Evolutionary conservation across 2,329 filamentous ascomycete species (phyloP).

Genomic region (Exserohilum turcica): DNA sequence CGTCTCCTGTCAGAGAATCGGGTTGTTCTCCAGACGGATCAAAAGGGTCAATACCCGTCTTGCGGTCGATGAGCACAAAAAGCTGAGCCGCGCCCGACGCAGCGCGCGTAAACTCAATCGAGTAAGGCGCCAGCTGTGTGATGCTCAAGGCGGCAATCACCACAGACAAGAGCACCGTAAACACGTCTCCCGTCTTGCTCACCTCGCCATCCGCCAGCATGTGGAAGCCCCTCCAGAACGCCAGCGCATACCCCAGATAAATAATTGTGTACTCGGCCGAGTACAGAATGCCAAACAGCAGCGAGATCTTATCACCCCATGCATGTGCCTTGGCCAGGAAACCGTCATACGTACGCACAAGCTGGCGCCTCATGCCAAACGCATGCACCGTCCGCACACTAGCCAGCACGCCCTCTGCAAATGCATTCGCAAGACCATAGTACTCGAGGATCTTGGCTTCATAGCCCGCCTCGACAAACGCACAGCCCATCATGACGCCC

Average conservation of each 20-base stretch:
- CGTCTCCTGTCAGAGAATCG: conserved; percentile 35
- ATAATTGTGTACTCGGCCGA: conserved; percentile 69
- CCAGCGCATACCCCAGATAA: conserved; percentile 67
- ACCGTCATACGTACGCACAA: conserved; percentile 63
- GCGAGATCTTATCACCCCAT: conserved; percentile 62
- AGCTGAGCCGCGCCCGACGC: conserved; percentile 19
- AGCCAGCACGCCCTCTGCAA: conserved; percentile 15
- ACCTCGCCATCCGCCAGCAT: conserved; percentile 23
- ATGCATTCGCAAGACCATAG: conserved; percentile 6
- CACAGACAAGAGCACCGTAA: conserved; percentile 75
- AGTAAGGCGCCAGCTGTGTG: conserved; percentile 15
- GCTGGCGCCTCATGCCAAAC: conserved; percentile 61
- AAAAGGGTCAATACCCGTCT: conserved; percentile 17
- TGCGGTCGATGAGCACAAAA: conserved; percentile 19
- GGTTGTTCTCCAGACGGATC: conserved; percentile 13
- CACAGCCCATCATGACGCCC: conserved; percentile 41
- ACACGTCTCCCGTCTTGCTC: conserved; percentile 69
- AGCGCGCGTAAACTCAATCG: conserved; percentile 19
- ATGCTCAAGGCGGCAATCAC: conserved; percentile 75
- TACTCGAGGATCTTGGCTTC: conserved; percentile 6
- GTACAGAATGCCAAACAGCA: conserved; percentile 60
- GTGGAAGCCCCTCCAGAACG: conserved; percentile 66
- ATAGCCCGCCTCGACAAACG: conserved; percentile 18
- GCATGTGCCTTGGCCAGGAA: conserved; percentile 56
- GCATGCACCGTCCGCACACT: conserved; percentile 57